Evolutionary conservation across 2,329 filamentous ascomycete species (phyloP), one percentile per base, ranked within the genome.

Genomic region (Pseudogymnoascus sp.): DNA sequence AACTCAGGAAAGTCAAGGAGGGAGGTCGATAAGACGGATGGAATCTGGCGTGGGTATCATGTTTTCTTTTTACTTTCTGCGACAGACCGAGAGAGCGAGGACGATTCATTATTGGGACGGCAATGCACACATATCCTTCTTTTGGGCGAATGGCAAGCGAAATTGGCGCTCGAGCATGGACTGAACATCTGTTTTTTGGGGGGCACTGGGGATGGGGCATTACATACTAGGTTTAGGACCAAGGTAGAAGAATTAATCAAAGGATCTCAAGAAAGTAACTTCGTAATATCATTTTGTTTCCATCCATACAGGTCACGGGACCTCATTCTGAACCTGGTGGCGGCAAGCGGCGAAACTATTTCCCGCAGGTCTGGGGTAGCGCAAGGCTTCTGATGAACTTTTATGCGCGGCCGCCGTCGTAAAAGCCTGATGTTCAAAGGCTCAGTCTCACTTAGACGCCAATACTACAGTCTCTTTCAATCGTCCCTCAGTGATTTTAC

Each of bases 351-450:
- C 18, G 35, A 37, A 25, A 58, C 11, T 25, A 58, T 58, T 25
- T 38, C 15, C 57, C 57, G 33, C 28, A 6, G 8, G 14, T 58
- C 57, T 58, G 57, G 57, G 57, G 57, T 38, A 58, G 57, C 35
- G 57, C 57, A 28, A 58, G 57, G 57, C 57, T 58, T 37, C 35
- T 6, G 57, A 39, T 53, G 47, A 53, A 58, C 57, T 58, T 58
- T 58, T 58, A 58, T 58, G 20, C 57, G 57, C 30, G 22, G 53
- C 57, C 18, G 53, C 47, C 25, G 25, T 38, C 57, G 57, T 30
- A 58, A 58, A 58, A 58, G 35, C 37, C 37, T 38, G 37, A 58
- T 38, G 57, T 58, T 38, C 18, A 58, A 58, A 58, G 57, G 57
- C 36, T 58, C 33, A 18, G 35, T 58, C 57, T 38, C 35, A 9